These are phyloP conservation scores for Athelia sp. DNA, from an alignment of 1,284 basidiomycete genomes.

Conservation along the genomic window DNA sequence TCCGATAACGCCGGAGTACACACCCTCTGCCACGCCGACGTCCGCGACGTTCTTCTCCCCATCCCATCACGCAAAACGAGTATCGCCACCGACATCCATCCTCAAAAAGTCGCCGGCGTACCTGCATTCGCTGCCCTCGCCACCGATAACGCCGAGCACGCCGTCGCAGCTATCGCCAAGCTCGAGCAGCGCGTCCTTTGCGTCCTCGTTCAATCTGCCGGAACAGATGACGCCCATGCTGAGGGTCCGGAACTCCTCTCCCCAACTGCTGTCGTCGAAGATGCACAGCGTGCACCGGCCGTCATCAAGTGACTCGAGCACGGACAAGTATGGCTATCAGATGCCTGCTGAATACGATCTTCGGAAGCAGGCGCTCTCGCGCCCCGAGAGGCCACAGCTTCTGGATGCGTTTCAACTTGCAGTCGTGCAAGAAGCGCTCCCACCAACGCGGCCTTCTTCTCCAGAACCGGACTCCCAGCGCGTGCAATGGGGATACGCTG, in stretches of 20 bases:
- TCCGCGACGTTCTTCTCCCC: conserved; percentile 33
- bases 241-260: neutral
- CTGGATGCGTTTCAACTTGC: neutral
- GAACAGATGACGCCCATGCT: neutral
- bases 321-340: neutral
- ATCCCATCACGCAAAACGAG: conserved; percentile 16
- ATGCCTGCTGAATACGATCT: neutral
- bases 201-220: neutral
- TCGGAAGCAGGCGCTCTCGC: conserved; percentile 1
- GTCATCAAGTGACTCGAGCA: conserved; percentile 1
- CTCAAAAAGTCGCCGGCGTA: conserved; percentile 21
- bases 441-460: neutral
- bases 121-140: conserved; percentile 18
- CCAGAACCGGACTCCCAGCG: neutral
- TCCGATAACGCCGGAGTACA: neutral
- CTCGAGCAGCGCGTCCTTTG: neutral
- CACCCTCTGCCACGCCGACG: conserved; percentile 26
- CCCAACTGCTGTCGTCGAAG: neutral
- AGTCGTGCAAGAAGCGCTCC: neutral
- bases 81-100: conserved; percentile 18
- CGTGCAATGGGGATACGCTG: conserved; percentile 35
- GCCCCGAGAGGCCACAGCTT: neutral
- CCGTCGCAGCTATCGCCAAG: conserved; percentile 19
- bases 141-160: conserved; percentile 24
- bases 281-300: neutral